Evolutionary conservation across 495 filamentous ascomycete species (phyloP).

Genomic region (Delitschia confertaspora): DNA sequence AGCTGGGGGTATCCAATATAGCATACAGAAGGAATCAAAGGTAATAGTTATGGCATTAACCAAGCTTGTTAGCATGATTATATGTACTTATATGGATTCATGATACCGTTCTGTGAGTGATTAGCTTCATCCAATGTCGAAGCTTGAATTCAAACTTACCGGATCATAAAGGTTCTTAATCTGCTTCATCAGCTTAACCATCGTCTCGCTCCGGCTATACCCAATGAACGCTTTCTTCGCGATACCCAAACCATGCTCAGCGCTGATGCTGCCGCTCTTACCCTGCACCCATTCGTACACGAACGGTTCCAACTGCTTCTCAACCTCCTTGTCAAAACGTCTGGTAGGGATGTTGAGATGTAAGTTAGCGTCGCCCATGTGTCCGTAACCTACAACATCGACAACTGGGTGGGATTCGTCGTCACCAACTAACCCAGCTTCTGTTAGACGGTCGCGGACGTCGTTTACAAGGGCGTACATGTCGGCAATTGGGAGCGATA

Average conservation of each 20-base stretch:
- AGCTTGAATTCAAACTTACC: constrained; percentile 45
- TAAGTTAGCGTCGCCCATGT: constrained; percentile 94
- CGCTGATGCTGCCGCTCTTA: constrained; percentile 83
- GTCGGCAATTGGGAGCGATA: constrained; percentile 83
- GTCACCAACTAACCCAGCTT: constrained; percentile 68
- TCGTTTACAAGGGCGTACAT: constrained; percentile 87
- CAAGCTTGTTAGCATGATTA: too few species aligned
- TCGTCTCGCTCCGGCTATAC: constrained; percentile 79
- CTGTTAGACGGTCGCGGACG: constrained; percentile 56
- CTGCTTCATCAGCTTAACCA: constrained; percentile 85
- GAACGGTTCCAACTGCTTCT: constrained; percentile 84
- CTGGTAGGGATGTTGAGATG: constrained; percentile 82
- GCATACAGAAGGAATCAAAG: too few species aligned
- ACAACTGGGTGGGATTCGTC: constrained; percentile 70
- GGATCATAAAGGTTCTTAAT: constrained; percentile 88
- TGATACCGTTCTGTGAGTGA: constrained; percentile 59
- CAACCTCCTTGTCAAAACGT: constrained; percentile 77
- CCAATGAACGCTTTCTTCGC: constrained; percentile 92
- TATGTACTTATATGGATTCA: constrained; percentile 77
- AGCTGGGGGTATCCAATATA: too few species aligned
- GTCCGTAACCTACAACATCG: constrained; percentile 88
- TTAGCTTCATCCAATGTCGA: constrained; percentile 8
- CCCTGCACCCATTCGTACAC: constrained; percentile 93
- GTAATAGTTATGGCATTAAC: too few species aligned
- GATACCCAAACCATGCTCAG: constrained; percentile 88